Conservation (phyloP, 139 green algal genomes). For the Yamagishiella unicocca region DNA sequence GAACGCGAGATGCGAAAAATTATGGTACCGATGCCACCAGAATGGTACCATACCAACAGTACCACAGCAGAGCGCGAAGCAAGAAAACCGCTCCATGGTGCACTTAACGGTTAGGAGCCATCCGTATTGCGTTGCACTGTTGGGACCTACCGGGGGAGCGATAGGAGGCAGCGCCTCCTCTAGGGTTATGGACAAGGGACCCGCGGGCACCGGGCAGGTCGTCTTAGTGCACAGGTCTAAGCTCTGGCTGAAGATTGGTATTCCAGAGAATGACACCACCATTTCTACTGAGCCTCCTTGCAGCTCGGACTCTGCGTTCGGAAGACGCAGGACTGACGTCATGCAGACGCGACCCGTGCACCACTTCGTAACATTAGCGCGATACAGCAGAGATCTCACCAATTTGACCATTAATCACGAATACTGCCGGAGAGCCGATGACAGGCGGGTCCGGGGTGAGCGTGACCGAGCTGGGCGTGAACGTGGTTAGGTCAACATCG, state of each 20-base stretch:
- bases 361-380: not conserved
- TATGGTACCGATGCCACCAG: no score
- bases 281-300: constrained; percentile 58
- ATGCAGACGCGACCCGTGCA: not conserved
- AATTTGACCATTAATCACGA: constrained; percentile 52
- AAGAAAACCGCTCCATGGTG: no score
- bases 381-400: constrained; percentile 27
- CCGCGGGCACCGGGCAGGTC: constrained; percentile 56
- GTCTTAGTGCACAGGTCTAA: constrained; percentile 71
- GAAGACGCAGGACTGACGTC: not conserved
- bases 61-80: no score
- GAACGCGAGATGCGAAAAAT: no score
- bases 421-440: constrained; percentile 53
- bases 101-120: no score
- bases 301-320: constrained; percentile 37
- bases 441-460: constrained; percentile 63
- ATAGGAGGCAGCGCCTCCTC: constrained; percentile 68
- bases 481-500: constrained; percentile 34
- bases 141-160: constrained; percentile 60
- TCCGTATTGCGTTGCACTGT: not conserved
- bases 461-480: constrained; percentile 38
- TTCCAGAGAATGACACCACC: constrained; percentile 55
- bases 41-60: no score
- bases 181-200: constrained; percentile 51
- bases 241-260: constrained; percentile 54